Percentiles rank a stretch among this genome's conserved stretches.
Conservation (phyloP, 1,139 yeast species). For the Diutina neorugosa region DNA sequence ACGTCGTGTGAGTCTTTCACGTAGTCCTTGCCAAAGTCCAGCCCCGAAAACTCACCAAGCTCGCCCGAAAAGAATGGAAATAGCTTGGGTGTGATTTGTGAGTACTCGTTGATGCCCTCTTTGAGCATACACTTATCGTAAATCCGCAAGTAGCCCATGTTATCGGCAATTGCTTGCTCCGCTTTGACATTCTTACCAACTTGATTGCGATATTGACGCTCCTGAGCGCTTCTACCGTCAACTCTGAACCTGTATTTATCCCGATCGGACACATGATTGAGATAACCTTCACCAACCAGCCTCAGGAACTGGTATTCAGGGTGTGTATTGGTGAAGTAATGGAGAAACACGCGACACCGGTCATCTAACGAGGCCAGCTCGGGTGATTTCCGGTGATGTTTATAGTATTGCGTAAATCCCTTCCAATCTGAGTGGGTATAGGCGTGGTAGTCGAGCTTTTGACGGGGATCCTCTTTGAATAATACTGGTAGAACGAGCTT, state of each 20-base stretch:
- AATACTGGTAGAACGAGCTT: background rate
- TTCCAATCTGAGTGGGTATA: background rate
- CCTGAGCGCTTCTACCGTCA: background rate
- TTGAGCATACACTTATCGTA: slow-evolving; percentile 26
- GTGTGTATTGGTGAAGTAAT: background rate
- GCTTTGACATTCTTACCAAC: slow-evolving; percentile 5
- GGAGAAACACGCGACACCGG: background rate
- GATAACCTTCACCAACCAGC: background rate
- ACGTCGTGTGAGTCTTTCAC: slow-evolving; percentile 8
- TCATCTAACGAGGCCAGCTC: background rate
- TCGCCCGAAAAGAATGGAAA: slow-evolving; percentile 18
- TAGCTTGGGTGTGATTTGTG: slow-evolving; percentile 6
- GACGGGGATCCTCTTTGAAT: background rate
- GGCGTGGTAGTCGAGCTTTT: background rate
- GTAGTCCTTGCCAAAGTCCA: slow-evolving; percentile 6
- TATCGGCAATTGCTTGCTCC: slow-evolving; percentile 27
- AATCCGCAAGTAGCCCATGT: slow-evolving; percentile 19
- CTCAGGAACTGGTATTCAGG: background rate
- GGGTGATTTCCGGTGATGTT: background rate
- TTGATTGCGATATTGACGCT: slow-evolving; percentile 6
- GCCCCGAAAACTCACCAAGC: slow-evolving; percentile 9
- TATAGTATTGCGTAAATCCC: background rate
- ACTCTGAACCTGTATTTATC: background rate
- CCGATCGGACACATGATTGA: background rate
- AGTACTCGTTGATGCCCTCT: slow-evolving; percentile 1